Conservation (phyloP, 805 yeast species). For the Suhomyces faveliae region DNA sequence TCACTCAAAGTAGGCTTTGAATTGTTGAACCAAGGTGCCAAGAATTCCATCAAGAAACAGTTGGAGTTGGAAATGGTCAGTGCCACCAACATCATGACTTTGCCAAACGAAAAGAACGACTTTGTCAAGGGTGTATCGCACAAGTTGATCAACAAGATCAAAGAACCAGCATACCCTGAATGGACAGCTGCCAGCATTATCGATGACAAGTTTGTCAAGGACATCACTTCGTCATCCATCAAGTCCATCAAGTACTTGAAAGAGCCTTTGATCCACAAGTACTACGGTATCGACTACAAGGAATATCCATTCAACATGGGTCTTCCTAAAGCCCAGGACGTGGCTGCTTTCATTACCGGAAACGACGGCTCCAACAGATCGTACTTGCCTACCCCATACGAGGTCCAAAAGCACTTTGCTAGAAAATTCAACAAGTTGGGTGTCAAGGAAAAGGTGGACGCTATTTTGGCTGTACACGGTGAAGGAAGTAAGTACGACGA, state of each 20-base stretch:
- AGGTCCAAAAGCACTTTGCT: conserved; percentile 64
- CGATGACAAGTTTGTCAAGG: conserved; percentile 18
- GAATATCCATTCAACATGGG: conserved; percentile 69
- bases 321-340: conserved; percentile 68
- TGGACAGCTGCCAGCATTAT: conserved; percentile 35
- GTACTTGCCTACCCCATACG: conserved; percentile 65
- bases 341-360: conserved; percentile 68
- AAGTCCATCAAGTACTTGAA: conserved; percentile 25
- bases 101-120: conserved; percentile 50
- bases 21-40: conserved; percentile 59
- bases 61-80: conserved; percentile 70
- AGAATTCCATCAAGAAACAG: conserved; percentile 60
- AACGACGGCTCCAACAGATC: conserved; percentile 62
- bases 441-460: conserved; percentile 55
- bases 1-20: conserved; percentile 72
- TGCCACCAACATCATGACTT: conserved; percentile 71
- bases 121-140: conserved; percentile 69
- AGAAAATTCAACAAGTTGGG: conserved; percentile 54
- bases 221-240: conserved; percentile 19
- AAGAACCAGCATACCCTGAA: conserved; percentile 47
- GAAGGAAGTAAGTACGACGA: conserved; percentile 39
- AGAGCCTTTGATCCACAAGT: conserved; percentile 38
- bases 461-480: conserved; percentile 59
- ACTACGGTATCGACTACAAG: conserved; percentile 38
- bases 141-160: conserved; percentile 60